Percentiles rank a stretch among this genome's conserved stretches.
Conservation (phyloP, 257 asterid genomes). For the Paulownia fortunei region DNA sequence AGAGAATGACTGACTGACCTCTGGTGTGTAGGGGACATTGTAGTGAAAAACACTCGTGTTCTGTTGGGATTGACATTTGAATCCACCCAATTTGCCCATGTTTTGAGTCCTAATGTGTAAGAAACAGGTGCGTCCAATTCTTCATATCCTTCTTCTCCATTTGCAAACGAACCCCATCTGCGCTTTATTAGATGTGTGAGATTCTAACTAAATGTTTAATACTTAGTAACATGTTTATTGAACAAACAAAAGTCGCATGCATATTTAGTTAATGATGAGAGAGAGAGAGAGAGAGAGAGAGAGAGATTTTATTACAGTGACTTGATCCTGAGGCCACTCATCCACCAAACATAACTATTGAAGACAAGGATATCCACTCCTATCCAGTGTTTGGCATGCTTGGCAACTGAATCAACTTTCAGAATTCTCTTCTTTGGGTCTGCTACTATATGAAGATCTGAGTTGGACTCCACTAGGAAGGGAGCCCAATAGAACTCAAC, state of each 20-base stretch:
- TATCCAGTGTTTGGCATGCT: slow-evolving; percentile 80
- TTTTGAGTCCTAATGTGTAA: slow-evolving; percentile 70
- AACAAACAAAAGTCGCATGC: not conserved
- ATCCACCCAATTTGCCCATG: slow-evolving; percentile 99
- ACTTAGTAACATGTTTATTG: not conserved
- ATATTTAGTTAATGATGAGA: not conserved
- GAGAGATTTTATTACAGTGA: slow-evolving; percentile 60
- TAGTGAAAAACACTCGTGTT: slow-evolving; percentile 82
- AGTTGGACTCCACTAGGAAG: slow-evolving; percentile 78
- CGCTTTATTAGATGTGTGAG: not conserved
- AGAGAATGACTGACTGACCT: slow-evolving; percentile 41
- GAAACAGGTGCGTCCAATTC: slow-evolving; percentile 68
- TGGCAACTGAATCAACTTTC: slow-evolving; percentile 80
- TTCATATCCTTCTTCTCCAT: slow-evolving; percentile 81
- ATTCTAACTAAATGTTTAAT: too few species aligned
- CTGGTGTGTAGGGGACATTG: slow-evolving; percentile 86
- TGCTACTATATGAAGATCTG: slow-evolving; percentile 56
- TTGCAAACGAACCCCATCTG: slow-evolving; percentile 93
- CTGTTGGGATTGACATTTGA: slow-evolving; percentile 70
- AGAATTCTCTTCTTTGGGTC: slow-evolving; percentile 77
- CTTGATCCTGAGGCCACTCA: slow-evolving; percentile 78
- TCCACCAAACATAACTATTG: slow-evolving; percentile 98
- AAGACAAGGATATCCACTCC: slow-evolving; percentile 83
- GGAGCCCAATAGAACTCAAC: slow-evolving; percentile 97
- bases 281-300: slow-evolving; percentile 21